phyloP scores from a whole-genome alignment of 352 stramenopile species.

The Pythium dissimile region DNA sequence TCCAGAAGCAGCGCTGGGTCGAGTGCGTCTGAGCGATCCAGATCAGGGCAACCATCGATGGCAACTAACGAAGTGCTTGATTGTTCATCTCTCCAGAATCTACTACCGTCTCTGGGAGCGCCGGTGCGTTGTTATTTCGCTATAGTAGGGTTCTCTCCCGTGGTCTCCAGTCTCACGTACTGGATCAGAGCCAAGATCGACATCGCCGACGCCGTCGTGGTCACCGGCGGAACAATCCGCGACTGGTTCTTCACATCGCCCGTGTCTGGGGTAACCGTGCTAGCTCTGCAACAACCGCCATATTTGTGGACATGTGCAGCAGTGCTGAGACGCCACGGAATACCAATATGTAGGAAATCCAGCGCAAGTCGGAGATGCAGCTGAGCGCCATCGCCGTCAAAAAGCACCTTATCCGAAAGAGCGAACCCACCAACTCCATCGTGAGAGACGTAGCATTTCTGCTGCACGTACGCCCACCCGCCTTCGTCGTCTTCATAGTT shows the following conservation, averaged over 20 bases:
- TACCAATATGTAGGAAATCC: slow-evolving; percentile 58
- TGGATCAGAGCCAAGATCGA: slow-evolving; percentile 51
- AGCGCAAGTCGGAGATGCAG: slow-evolving; percentile 35
- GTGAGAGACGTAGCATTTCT: slow-evolving; percentile 25
- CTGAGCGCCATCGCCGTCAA: slow-evolving; percentile 46
- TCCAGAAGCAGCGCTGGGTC: slow-evolving; percentile 54
- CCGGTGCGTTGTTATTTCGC: slow-evolving; percentile 27
- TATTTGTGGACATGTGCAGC: no score
- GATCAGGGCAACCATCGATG: no score
- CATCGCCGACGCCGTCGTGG: slow-evolving; percentile 52
- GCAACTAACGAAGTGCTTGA: not conserved
- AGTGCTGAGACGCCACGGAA: no score
- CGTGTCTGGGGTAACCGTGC: slow-evolving; percentile 34
- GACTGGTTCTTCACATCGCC: slow-evolving; percentile 69
- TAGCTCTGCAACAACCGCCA: not conserved
- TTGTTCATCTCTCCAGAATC: slow-evolving; percentile 24
- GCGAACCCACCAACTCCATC: slow-evolving; percentile 18
- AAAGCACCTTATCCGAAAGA: slow-evolving; percentile 29
- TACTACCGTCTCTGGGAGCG: slow-evolving; percentile 57
- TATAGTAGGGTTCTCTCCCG: not conserved
- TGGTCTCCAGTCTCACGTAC: not conserved
- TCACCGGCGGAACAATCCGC: slow-evolving; percentile 32
- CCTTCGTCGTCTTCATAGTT: no score
- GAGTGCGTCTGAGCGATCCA: slow-evolving; percentile 29
- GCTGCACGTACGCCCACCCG: slow-evolving; percentile 34